These are phyloP conservation scores for Colletotrichum sublineola DNA, from an alignment of 2,329 filamentous ascomycete genomes.

Conservation along the genomic window DNA sequence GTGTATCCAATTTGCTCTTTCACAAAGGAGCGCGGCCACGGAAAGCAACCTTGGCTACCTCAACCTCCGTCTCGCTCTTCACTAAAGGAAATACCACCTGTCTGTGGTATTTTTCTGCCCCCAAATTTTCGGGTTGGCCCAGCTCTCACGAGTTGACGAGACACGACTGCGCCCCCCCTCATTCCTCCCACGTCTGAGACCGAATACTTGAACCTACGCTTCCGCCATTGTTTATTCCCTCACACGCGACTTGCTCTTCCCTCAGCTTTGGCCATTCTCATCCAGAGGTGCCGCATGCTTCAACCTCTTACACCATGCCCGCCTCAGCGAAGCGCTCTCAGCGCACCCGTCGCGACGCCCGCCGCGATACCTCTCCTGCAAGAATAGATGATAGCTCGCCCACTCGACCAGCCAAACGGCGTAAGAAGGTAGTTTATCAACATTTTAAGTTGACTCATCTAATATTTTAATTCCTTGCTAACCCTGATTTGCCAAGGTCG, in stretches of 20 bases:
- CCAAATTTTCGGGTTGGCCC: slow-evolving; percentile 5
- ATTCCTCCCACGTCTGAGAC: slow-evolving; percentile 35
- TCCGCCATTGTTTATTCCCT: slow-evolving; percentile 14
- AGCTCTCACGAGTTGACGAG: slow-evolving; percentile 31
- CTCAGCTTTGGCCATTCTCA: neutral
- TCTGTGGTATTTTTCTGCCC: slow-evolving; percentile 33
- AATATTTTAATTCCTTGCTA: slow-evolving; percentile 8
- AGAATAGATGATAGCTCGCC: slow-evolving; percentile 67
- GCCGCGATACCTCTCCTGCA: slow-evolving; percentile 53
- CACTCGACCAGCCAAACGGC: slow-evolving; percentile 72
- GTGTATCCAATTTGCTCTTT: neutral
- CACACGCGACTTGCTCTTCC: slow-evolving; percentile 1
- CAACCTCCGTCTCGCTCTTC: slow-evolving; percentile 13
- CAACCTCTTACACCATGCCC: slow-evolving; percentile 49
- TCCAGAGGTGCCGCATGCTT: slow-evolving; percentile 38
- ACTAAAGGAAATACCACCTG: slow-evolving; percentile 3
- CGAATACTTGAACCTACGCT: slow-evolving; percentile 33
- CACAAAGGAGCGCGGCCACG: neutral
- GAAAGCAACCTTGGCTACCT: neutral
- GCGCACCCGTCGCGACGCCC: slow-evolving; percentile 55
- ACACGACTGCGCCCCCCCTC: slow-evolving; percentile 26
- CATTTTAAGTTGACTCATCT: slow-evolving; percentile 15
- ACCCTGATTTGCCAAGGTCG: slow-evolving; percentile 50
- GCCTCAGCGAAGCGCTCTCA: slow-evolving; percentile 54
- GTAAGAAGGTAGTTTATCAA: slow-evolving; percentile 66